Base-by-base conservation (phyloP, 139 green algal genomes). In the Micractinium conductrix region DNA sequence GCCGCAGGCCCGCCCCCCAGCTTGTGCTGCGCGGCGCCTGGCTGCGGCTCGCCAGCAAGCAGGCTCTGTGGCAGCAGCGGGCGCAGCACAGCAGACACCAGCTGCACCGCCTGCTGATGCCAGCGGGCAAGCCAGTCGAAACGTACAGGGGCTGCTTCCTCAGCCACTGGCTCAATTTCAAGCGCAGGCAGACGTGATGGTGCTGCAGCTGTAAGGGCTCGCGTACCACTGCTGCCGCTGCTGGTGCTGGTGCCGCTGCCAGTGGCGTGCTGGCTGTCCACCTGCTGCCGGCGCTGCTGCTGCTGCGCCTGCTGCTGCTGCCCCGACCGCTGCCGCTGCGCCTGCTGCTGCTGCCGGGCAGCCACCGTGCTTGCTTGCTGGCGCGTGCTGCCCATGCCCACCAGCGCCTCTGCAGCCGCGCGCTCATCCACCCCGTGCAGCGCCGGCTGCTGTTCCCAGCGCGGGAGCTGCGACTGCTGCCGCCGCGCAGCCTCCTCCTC, bases 111-210 rank as follows among this genome's bases (percentile, higher is more conserved):
- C 60, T 62, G 78, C 58, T 58, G 55, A 62, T 75, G 62, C 38
- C 62, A 60, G n/a, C 30, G 78, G 35, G 28, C 65, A 40, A 83
- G 62, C 78, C 78, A 83, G 42, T 45, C 63, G 35, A 74, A 7
- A 9, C n/a, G 35, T 2, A 19, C 21, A 38, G 10, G 30, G 0
- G 35, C 35, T 55, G 74, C 37, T 40, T 37, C 55, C 65, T 63
- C 75, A 40, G 37, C 53, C 12, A 24, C 74, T 16, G 70, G 70
- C 28, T 50, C 70, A 58, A 78, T 78, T 28, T 78, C 70, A 4
- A 43, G 28, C 0, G 35, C 65, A 24, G 68, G 37, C n/a, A n/a
- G n/a, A 48, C 68, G 28, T 33, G 68, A 19, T 33, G 68, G 6
- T 48, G 42, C 70, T 35, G 43, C 30, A 9, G 55, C 21, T 42